Conservation (phyloP, 345 rosid genomes). For the Rhizophora mangle region DNA sequence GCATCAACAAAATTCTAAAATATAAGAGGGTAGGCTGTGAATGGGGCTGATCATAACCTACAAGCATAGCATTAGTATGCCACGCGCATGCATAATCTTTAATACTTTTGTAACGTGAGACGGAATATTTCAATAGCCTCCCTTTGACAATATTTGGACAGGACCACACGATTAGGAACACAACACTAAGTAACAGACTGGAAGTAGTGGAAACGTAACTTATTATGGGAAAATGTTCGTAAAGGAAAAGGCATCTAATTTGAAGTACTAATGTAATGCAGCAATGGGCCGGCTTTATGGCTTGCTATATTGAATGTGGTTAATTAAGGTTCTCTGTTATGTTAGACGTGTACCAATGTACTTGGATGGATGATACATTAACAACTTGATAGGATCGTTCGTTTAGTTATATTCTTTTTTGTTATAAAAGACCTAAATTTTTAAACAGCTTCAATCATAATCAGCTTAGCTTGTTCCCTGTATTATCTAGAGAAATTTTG, state of each 20-base stretch:
- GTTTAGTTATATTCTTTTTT: not conserved
- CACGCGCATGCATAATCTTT: conserved; percentile 30
- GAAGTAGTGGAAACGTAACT: conserved; percentile 38
- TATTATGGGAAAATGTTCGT: conserved; percentile 19
- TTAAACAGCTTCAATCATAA: conserved; percentile 10
- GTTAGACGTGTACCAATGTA: not conserved
- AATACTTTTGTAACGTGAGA: not conserved
- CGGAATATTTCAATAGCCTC: conserved; percentile 9
- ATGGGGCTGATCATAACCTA: conserved; percentile 20
- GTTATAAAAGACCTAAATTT: not conserved
- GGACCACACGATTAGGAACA: conserved; percentile 35
- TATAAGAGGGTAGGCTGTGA: not conserved
- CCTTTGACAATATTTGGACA: conserved; percentile 28
- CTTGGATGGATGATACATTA: not conserved
- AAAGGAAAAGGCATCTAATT: not conserved
- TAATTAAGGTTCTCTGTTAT: not conserved
- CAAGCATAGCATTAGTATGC: conserved; percentile 21
- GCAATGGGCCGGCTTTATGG: no score
- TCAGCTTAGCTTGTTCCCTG: conserved; percentile 15
- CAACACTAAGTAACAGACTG: not conserved
- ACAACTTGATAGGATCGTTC: conserved; percentile 1
- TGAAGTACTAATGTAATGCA: not conserved
- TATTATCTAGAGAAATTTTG: not conserved
- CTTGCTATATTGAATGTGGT: not conserved
- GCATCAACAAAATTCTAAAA: not conserved